Evolutionary conservation across 805 yeast genomes (phyloP).

Genomic region (Spathaspora arborariae): DNA sequence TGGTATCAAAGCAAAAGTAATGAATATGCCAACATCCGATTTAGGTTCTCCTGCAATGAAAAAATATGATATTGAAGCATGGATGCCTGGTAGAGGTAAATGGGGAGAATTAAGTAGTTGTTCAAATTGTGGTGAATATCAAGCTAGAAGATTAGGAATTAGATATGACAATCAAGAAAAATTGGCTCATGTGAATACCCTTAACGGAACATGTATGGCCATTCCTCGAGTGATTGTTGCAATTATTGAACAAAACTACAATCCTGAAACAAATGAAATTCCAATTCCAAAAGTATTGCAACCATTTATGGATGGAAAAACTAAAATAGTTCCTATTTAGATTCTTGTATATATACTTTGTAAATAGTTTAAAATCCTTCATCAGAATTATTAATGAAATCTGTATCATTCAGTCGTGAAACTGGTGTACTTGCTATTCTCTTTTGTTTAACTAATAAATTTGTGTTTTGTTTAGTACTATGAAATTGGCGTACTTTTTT

Average conservation of each 20-base stretch:
- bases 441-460: slow-evolving; percentile 10
- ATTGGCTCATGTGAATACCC: slow-evolving; percentile 65
- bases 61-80: slow-evolving; percentile 91
- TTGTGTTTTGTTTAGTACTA: slow-evolving; percentile 3
- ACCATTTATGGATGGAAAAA: slow-evolving; percentile 68
- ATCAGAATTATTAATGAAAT: slow-evolving; percentile 6
- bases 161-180: slow-evolving; percentile 29
- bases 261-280: slow-evolving; percentile 50
- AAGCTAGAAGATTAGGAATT: slow-evolving; percentile 77
- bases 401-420: neutral
- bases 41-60: slow-evolving; percentile 90
- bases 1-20: slow-evolving; percentile 76
- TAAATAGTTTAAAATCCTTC: slow-evolving; percentile 7
- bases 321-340: slow-evolving; percentile 5
- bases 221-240: slow-evolving; percentile 90
- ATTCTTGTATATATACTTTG: neutral
- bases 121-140: slow-evolving; percentile 90
- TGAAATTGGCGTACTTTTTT: slow-evolving; percentile 11
- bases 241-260: slow-evolving; percentile 80
- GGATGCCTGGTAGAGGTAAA: slow-evolving; percentile 94
- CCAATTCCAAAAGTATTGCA: slow-evolving; percentile 65
- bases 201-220: slow-evolving; percentile 96
- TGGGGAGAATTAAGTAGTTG: slow-evolving; percentile 95
- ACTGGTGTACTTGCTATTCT: slow-evolving; percentile 24
- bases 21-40: slow-evolving; percentile 87